Evolutionary conservation across 768 basidiomycete species (phyloP).

Genomic region (Galerina marginata): DNA sequence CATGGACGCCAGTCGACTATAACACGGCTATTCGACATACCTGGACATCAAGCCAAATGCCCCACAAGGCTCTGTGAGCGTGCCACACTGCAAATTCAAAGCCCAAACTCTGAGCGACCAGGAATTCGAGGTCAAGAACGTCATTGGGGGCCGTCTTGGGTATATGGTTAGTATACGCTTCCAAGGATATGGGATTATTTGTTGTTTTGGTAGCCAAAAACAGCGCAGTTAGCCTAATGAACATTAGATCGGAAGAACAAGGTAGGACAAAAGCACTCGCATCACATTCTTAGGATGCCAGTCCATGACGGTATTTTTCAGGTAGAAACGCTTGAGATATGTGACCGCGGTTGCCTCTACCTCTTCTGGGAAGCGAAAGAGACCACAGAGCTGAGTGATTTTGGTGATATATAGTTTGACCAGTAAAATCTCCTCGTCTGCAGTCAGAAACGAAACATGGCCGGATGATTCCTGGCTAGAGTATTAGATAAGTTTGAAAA

Average conservation of each 20-base stretch:
- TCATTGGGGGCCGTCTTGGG: slow-evolving; percentile 82
- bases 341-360: slow-evolving; percentile 92
- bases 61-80: slow-evolving; percentile 87
- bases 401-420: slow-evolving; percentile 90
- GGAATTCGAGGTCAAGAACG: slow-evolving; percentile 93
- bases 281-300: slow-evolving; percentile 99
- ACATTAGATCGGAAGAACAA: background rate
- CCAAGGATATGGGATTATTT: slow-evolving; percentile 90
- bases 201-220: slow-evolving; percentile 98
- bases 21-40: slow-evolving; percentile 40
- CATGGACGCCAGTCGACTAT: background rate
- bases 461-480: slow-evolving; percentile 75
- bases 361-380: slow-evolving; percentile 88
- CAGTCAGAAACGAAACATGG: slow-evolving; percentile 72
- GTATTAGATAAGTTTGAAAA: slow-evolving; percentile 24
- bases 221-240: slow-evolving; percentile 85
- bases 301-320: slow-evolving; percentile 98
- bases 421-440: slow-evolving; percentile 86
- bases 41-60: slow-evolving; percentile 88
- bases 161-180: slow-evolving; percentile 82
- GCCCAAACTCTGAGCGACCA: slow-evolving; percentile 90
- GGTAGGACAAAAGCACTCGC: slow-evolving; percentile 49
- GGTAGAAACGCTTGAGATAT: slow-evolving; percentile 96
- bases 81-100: slow-evolving; percentile 98
- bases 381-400: slow-evolving; percentile 82